Conservation (phyloP, 2,329 filamentous ascomycete species). For the Trichophyton simii region DNA sequence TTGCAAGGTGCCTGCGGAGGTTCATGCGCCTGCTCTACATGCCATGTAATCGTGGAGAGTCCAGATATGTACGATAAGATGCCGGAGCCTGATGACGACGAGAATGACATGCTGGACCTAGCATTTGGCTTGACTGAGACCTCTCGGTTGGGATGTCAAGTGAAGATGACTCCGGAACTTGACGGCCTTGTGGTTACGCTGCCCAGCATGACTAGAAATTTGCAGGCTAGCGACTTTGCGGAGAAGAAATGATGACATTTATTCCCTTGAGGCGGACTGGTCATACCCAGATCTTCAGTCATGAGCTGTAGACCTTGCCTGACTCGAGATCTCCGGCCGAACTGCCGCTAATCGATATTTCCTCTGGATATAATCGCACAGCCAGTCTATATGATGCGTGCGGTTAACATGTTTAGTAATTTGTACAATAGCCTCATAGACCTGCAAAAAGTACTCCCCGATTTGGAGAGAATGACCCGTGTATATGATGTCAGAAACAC, state of each 20-base stretch:
- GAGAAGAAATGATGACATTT: constrained; percentile 24
- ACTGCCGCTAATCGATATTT: not conserved
- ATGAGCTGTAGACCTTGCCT: not conserved
- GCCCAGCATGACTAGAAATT: constrained; percentile 85
- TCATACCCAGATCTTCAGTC: not conserved
- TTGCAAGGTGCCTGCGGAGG: constrained; percentile 73
- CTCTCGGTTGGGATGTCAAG: constrained; percentile 72
- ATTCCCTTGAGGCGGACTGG: not conserved
- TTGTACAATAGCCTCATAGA: constrained; percentile 9
- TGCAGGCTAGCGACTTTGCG: constrained; percentile 87
- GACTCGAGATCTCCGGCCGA: not conserved
- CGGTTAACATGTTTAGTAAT: constrained; percentile 1
- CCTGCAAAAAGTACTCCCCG: constrained; percentile 7
- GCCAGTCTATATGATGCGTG: not conserved
- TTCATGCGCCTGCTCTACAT: constrained; percentile 85
- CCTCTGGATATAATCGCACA: not conserved
- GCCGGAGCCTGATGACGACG: constrained; percentile 63
- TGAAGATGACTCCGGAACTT: constrained; percentile 79
- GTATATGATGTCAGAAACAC: not conserved
- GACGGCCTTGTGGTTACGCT: constrained; percentile 76
- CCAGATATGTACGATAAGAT: constrained; percentile 65
- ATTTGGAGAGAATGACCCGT: constrained; percentile 14
- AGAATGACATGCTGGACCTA: constrained; percentile 83
- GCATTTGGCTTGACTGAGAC: constrained; percentile 86
- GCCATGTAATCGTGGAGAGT: constrained; percentile 73